phyloP scores from a whole-genome alignment of 345 rosid species.

The Syzygium aqueum region DNA sequence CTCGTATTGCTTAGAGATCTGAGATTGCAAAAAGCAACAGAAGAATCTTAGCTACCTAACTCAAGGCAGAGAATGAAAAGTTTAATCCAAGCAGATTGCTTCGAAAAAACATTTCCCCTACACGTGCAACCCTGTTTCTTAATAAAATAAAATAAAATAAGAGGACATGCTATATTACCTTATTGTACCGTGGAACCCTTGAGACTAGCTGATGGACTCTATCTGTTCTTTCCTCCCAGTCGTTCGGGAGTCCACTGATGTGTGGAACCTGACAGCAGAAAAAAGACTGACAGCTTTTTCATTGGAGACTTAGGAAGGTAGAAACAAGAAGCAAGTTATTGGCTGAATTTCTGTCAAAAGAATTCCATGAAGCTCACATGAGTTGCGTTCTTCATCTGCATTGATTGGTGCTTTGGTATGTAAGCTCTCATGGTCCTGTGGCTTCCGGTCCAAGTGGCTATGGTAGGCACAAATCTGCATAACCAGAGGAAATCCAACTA shows the following conservation, averaged over 20 bases:
- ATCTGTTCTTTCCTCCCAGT: slow-evolving; percentile 55
- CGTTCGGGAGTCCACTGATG: slow-evolving; percentile 45
- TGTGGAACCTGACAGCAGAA: slow-evolving; percentile 41
- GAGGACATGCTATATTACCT: slow-evolving; percentile 19
- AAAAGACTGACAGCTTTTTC: not conserved
- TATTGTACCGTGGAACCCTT: slow-evolving; percentile 64
- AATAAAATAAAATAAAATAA: not conserved
- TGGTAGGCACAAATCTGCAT: slow-evolving; percentile 66
- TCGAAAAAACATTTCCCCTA: not conserved
- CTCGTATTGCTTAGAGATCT: slow-evolving; percentile 66
- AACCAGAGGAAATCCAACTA: not conserved
- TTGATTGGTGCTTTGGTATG: slow-evolving; percentile 67
- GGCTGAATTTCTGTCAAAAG: not conserved
- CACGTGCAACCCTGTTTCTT: not conserved
- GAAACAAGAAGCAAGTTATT: not conserved
- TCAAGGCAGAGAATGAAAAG: not conserved
- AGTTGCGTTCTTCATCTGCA: slow-evolving; percentile 47
- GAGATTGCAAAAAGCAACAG: not conserved
- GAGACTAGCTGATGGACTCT: slow-evolving; percentile 54
- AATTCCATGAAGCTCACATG: slow-evolving; percentile 28
- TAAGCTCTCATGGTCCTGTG: slow-evolving; percentile 62
- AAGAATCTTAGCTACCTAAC: not conserved
- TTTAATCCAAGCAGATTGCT: not conserved
- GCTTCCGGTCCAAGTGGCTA: slow-evolving; percentile 81
- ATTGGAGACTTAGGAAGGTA: not conserved